A percentile compares a stretch with the other conserved stretches of the same genome.
Evolutionary conservation across 2,329 filamentous ascomycete species (phyloP).

Genomic region (Allantophomopsis cytisporea): DNA sequence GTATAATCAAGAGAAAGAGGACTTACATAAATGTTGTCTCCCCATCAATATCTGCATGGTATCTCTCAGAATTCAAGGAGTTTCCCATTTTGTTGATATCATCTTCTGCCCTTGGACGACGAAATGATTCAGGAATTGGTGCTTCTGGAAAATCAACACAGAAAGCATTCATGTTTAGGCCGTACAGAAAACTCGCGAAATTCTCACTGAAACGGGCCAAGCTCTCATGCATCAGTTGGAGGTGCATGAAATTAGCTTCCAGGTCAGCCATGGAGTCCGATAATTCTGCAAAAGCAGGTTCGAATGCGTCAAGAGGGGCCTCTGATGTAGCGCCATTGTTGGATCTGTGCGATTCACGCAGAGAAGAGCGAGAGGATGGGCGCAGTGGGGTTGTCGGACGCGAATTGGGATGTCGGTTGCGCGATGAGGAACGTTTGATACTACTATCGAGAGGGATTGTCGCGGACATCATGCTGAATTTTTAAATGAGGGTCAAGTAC

Average conservation of each 20-base stretch:
- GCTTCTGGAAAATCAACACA: constrained; percentile 96
- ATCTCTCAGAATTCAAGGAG: constrained; percentile 21
- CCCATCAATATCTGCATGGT: constrained; percentile 29
- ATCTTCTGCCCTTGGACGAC: constrained; percentile 45
- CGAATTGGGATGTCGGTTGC: constrained; percentile 18
- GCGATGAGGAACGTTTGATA: constrained; percentile 14
- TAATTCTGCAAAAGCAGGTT: constrained; percentile 85
- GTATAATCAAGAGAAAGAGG: neutral
- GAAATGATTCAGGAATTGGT: constrained; percentile 74
- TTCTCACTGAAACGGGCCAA: constrained; percentile 87
- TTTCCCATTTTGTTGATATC: constrained; percentile 8
- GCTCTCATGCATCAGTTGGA: constrained; percentile 94
- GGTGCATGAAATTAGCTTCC: constrained; percentile 94
- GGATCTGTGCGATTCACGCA: constrained; percentile 59
- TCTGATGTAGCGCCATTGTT: constrained; percentile 35
- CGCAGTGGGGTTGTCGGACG: constrained; percentile 83
- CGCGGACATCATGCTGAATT: constrained; percentile 9
- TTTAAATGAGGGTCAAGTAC: no score
- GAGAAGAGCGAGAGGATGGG: constrained; percentile 76
- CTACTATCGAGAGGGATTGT: constrained; percentile 14
- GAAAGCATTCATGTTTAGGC: constrained; percentile 97
- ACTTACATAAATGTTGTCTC: constrained; percentile 79
- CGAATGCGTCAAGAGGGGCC: constrained; percentile 68
- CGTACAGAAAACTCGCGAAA: constrained; percentile 91
- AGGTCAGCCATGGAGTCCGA: constrained; percentile 90